Conservation (phyloP, 2,329 filamentous ascomycete genomes). For the Alternaria sp. region DNA sequence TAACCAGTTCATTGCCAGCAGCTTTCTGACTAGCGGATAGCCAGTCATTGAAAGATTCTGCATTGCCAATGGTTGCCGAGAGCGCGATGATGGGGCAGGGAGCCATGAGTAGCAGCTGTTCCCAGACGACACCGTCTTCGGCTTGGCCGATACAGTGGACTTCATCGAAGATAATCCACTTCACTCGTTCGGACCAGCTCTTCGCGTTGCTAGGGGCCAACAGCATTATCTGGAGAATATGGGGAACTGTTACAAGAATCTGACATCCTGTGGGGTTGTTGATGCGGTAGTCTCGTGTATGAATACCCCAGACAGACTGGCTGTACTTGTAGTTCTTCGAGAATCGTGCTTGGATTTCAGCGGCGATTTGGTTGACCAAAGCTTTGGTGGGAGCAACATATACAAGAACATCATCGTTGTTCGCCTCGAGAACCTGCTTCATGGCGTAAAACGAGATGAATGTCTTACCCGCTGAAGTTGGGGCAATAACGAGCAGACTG, state of each 20-base stretch:
- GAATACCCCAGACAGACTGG: constrained; percentile 78
- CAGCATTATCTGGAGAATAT: constrained; percentile 81
- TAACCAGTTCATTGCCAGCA: constrained; percentile 68
- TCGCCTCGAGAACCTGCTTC: constrained; percentile 72
- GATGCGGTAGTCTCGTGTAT: constrained; percentile 76
- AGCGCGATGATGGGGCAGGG: constrained; percentile 80
- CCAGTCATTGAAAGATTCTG: constrained; percentile 72
- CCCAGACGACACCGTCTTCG: constrained; percentile 78
- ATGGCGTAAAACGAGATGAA: constrained; percentile 88
- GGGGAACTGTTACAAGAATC: constrained; percentile 76
- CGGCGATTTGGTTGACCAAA: constrained; percentile 82
- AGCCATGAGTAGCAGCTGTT: constrained; percentile 74
- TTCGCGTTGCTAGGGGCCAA: constrained; percentile 68
- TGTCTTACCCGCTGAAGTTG: constrained; percentile 80
- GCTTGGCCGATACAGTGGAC: constrained; percentile 80
- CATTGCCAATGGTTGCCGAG: constrained; percentile 81
- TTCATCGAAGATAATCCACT: constrained; percentile 82
- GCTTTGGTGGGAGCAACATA: constrained; percentile 85
- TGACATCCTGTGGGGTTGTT: constrained; percentile 77
- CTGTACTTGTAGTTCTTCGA: constrained; percentile 67
- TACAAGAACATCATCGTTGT: constrained; percentile 73
- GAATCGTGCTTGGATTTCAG: constrained; percentile 77
- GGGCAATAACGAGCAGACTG: constrained; percentile 76
- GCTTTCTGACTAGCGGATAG: constrained; percentile 67
- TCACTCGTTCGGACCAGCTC: constrained; percentile 72